Base-by-base conservation (phyloP, 441 rosid genomes). In the Dalechampia spathulata region DNA sequence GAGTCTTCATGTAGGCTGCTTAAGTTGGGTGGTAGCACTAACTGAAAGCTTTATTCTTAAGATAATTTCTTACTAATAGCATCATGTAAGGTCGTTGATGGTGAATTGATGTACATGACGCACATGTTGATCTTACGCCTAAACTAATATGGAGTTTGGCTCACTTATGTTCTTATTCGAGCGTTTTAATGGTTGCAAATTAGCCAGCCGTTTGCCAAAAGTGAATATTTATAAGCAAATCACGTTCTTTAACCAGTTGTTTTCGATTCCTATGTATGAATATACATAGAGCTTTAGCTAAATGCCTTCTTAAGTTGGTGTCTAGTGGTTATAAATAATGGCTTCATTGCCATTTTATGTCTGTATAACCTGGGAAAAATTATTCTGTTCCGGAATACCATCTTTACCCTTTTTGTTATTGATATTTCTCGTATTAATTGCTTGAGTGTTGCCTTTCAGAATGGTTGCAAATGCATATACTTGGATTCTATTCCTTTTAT, bases 51-150 rank as follows among this genome's bases (percentile, higher is more conserved):
- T 38, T 21, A 45, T 30, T 30, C 8, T 30, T 30, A 30, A 8
- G 8, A 8, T n/a, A n/a, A n/a, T n/a, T n/a, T 45, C 16, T 6
- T 52, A 40, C 12, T 34, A 9, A 7, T 22, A 23, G 22, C 14
- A 37, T 11, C 22, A 15, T 62, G 19, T 57, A 28, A 57, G 58
- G 27, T 23, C 47, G 46, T 21, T 21, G 47, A 32, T 37, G n/a
- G 25, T 57, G 10, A 48, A 39, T 48, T 27, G 22, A 19, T 49
- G 49, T 19, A 0, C 22, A 19, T 20, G n/a, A n/a, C n/a, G n/a
- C n/a, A n/a, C n/a, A n/a, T n/a, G n/a, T n/a, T n/a, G n/a, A n/a
- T n/a, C n/a, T n/a, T n/a, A n/a, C n/a, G n/a, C n/a, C n/a, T n/a
- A n/a, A n/a, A n/a, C n/a, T n/a, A n/a, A n/a, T n/a, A n/a, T n/a